Evolutionary conservation across 1,284 basidiomycete species (phyloP).

Genomic region (Apiotrichum domesticum): DNA sequence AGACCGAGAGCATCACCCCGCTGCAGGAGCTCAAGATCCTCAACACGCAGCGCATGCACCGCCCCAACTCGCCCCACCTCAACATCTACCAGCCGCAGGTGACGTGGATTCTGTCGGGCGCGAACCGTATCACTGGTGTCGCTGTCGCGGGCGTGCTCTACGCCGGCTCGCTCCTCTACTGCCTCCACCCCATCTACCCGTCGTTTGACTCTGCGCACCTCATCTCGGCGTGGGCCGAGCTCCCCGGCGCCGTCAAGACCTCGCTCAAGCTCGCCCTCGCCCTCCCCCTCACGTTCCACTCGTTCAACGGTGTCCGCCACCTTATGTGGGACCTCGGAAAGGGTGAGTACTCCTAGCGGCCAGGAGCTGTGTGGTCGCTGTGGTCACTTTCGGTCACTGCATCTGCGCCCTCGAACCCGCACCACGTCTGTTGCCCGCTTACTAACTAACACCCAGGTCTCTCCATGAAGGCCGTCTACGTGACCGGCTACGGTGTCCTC

Average conservation of each 20-base stretch:
- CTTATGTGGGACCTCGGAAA: slow-evolving; percentile 84
- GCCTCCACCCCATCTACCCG: slow-evolving; percentile 65
- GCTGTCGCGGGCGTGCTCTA: slow-evolving; percentile 80
- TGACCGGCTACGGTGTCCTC: slow-evolving; percentile 74
- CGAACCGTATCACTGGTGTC: slow-evolving; percentile 75
- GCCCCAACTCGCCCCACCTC: slow-evolving; percentile 87
- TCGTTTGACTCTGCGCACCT: slow-evolving; percentile 65
- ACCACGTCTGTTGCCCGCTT: too few relatives aligned
- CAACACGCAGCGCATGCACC: slow-evolving; percentile 75
- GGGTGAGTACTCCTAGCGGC: slow-evolving; percentile 56
- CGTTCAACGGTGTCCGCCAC: slow-evolving; percentile 85
- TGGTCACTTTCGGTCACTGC: too few relatives aligned
- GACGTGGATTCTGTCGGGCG: slow-evolving; percentile 81
- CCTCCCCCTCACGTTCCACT: slow-evolving; percentile 82
- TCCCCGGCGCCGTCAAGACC: slow-evolving; percentile 70
- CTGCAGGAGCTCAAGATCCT: slow-evolving; percentile 52
- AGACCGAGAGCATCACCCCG: slow-evolving; percentile 32
- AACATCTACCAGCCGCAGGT: slow-evolving; percentile 93
- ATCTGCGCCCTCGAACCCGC: too few relatives aligned
- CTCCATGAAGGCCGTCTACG: slow-evolving; percentile 70
- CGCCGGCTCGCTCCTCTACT: slow-evolving; percentile 79
- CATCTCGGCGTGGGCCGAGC: slow-evolving; percentile 58
- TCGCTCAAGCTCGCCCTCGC: slow-evolving; percentile 70
- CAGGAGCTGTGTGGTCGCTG: background rate
- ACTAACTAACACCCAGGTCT: slow-evolving; percentile 54